A percentile compares a stretch with the other conserved stretches of the same genome.
phyloP scores from a whole-genome alignment of 2,329 filamentous ascomycete genomes.

The Aspergillus oerlinghausenensis region DNA sequence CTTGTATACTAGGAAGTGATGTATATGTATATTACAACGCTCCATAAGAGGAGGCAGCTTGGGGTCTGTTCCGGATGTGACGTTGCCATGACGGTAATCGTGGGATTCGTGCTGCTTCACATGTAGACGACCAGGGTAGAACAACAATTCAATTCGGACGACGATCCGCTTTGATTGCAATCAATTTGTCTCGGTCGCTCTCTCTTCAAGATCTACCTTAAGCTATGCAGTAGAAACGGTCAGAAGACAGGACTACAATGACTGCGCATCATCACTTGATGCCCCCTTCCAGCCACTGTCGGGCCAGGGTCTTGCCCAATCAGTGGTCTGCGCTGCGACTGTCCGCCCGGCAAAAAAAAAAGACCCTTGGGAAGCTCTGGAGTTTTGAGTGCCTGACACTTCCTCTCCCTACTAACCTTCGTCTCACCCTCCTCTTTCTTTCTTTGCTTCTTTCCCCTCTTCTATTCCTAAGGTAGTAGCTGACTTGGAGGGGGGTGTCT shows the following conservation, averaged over 20 bases:
- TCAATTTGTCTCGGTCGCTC: neutral
- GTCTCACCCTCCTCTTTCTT: conserved; percentile 15
- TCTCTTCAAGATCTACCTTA: neutral
- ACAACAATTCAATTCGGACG: neutral
- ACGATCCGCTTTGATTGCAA: neutral
- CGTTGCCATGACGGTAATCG: neutral
- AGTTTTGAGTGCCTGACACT: neutral
- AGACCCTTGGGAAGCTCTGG: neutral
- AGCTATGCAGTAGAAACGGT: neutral
- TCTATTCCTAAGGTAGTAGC: neutral
- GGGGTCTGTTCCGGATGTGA: neutral
- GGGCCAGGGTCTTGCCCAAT: neutral
- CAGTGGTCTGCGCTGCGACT: conserved; percentile 1
- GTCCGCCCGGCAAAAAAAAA: conserved; percentile 1
- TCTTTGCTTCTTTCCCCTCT: conserved; percentile 9
- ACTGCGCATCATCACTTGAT: neutral
- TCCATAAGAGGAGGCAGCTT: neutral
- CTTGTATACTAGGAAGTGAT: neutral
- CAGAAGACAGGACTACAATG: neutral
- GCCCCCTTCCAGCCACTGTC: neutral
- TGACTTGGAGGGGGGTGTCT: conserved; percentile 6
- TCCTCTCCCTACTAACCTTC: conserved; percentile 2
- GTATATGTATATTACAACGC: neutral
- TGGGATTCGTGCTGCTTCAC: neutral
- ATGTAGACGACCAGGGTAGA: neutral